These are phyloP conservation scores for Ascochyta koolunga DNA, from an alignment of 2,329 filamentous ascomycete species.

Conservation along the genomic window DNA sequence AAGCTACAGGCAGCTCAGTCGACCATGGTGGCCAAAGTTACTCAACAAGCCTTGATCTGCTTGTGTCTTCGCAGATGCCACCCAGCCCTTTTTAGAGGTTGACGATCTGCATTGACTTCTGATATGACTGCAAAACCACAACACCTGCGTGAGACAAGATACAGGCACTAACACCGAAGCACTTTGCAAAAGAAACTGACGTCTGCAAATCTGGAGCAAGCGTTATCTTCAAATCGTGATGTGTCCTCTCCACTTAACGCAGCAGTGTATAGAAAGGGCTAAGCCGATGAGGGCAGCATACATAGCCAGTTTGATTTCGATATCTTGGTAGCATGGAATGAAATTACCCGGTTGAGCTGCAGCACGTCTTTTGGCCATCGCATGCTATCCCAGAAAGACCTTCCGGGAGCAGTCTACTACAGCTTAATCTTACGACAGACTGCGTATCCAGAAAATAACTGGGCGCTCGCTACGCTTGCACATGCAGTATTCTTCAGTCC, in stretches of 20 bases:
- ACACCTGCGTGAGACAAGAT: not conserved
- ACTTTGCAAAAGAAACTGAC: not conserved
- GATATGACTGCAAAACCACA: not conserved
- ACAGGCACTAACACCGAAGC: not conserved
- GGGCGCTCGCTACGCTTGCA: not conserved
- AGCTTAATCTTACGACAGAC: not conserved
- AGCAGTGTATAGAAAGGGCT: not conserved
- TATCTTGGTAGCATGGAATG: not conserved
- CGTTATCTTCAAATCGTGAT: too few species aligned
- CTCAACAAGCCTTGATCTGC: not conserved
- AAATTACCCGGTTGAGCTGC: not conserved
- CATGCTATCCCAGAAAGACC: not conserved
- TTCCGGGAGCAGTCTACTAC: not conserved
- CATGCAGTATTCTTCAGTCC: conserved; percentile 29
- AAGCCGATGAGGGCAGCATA: too few species aligned
- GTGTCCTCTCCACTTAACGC: not conserved
- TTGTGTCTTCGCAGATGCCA: not conserved
- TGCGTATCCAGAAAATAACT: not conserved
- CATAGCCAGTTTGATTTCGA: not conserved
- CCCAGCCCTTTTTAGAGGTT: not conserved
- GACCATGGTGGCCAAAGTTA: not conserved
- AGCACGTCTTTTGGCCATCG: not conserved
- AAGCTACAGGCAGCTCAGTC: too few species aligned
- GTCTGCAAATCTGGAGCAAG: not conserved
- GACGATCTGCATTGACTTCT: not conserved